phyloP scores from a whole-genome alignment of 2,329 filamentous ascomycete species.

The Penicillium glabrum region DNA sequence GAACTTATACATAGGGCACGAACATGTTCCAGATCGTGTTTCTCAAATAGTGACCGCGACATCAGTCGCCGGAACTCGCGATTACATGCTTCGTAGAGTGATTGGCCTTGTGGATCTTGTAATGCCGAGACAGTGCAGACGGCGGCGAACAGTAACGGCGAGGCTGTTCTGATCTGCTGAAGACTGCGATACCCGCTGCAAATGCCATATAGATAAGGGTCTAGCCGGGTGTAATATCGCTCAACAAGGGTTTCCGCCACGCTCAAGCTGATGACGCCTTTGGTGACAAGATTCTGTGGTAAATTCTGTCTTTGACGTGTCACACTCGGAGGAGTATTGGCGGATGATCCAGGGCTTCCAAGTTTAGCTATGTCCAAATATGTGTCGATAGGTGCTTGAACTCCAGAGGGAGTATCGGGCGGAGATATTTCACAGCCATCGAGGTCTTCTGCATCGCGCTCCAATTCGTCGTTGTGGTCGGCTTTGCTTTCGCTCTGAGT shows the following conservation, averaged over 20 bases:
- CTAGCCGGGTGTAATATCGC: conserved; percentile 46
- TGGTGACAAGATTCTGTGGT: conserved; percentile 46
- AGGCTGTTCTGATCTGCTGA: conserved; percentile 41
- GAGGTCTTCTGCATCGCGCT: conserved; percentile 26
- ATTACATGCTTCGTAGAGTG: conserved; percentile 39
- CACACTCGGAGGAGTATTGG: conserved; percentile 26
- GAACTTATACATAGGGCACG: conserved; percentile 52
- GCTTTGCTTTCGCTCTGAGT: background rate
- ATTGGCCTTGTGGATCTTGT: conserved; percentile 39
- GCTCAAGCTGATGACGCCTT: conserved; percentile 41
- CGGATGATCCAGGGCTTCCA: conserved; percentile 30
- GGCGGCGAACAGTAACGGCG: conserved; percentile 44
- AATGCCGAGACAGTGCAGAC: conserved; percentile 50
- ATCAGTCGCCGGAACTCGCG: conserved; percentile 49
- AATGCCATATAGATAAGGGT: conserved; percentile 50
- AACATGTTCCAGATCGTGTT: conserved; percentile 47
- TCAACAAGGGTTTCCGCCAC: conserved; percentile 45
- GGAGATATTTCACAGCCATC: conserved; percentile 38
- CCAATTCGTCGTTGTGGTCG: background rate
- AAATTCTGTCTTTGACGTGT: conserved; percentile 13
- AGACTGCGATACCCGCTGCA: conserved; percentile 42
- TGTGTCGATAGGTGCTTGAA: conserved; percentile 38
- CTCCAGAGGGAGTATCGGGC: conserved; percentile 33
- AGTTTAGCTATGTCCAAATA: conserved; percentile 37
- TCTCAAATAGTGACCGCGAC: conserved; percentile 49